These are phyloP conservation scores for Nitzschia inconspicua DNA, from an alignment of 108 stramenopile genomes.

Conservation along the genomic window DNA sequence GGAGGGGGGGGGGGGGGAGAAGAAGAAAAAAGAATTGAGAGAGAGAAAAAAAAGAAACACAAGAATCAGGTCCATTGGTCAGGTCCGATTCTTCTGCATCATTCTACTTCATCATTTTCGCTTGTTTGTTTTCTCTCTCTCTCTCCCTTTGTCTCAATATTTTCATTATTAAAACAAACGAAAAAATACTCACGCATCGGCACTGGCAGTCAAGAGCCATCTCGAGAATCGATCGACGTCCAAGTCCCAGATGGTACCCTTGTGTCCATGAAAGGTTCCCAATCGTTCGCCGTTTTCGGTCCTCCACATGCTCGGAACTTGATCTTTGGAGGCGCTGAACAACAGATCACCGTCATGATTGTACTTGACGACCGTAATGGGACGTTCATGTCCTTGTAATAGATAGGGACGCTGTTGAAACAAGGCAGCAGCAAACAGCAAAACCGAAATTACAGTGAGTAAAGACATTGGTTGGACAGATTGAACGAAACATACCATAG, in stretches of 20 bases:
- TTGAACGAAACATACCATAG: too few relatives aligned
- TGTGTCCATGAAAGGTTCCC: slow-evolving; percentile 95
- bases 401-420: slow-evolving; percentile 86
- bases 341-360: slow-evolving; percentile 97
- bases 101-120: too few relatives aligned
- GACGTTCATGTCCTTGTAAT: slow-evolving; percentile 98
- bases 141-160: too few relatives aligned
- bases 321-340: slow-evolving; percentile 93
- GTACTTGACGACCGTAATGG: slow-evolving; percentile 96
- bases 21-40: not conserved
- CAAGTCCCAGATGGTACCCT: slow-evolving; percentile 98
- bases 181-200: slow-evolving; percentile 76
- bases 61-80: too few relatives aligned
- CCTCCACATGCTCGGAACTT: slow-evolving; percentile 91
- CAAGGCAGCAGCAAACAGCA: too few relatives aligned
- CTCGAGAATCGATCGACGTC: slow-evolving; percentile 83
- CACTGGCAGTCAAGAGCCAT: slow-evolving; percentile 76
- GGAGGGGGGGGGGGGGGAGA: not conserved
- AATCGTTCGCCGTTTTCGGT: slow-evolving; percentile 92
- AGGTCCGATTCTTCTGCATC: too few relatives aligned
- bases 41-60: too few relatives aligned
- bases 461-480: too few relatives aligned
- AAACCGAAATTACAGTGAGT: too few relatives aligned
- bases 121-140: too few relatives aligned
- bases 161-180: too few relatives aligned